Base-by-base conservation (phyloP, 371 early-diverging fungal species). In the Rhizopus stolonifer region DNA sequence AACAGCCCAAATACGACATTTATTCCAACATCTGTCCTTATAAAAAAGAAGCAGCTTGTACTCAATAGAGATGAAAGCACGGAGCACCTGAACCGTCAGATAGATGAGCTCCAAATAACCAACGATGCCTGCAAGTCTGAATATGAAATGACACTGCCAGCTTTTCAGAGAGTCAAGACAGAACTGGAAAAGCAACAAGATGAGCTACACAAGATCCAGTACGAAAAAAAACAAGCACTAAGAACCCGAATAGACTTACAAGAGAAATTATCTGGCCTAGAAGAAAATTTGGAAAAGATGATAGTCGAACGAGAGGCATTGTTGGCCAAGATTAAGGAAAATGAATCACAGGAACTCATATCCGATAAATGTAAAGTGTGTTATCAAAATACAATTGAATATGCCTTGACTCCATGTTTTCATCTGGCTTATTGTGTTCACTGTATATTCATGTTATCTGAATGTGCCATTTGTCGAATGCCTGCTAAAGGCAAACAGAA, bases 381-480 rank as follows among this genome's bases (percentile, higher is more conserved):
- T 46, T 76, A 60, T 34, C 56, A 58, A n/a, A 44, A 53, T 22
- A 39, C 47, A 5, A 67, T 72, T 26, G 62, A 67, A 17, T 62
- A 52, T 14, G 67, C 61, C n/a, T 36, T 73, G 1, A 39, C 65
- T 11, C 73, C 73, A 8, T 77, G 77, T 42, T 70, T 36, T 47
- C 77, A 77, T 47, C 17, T 62, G 69, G 73, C 68, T 9, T 72
- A 70, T 49, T 76, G 77, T 57, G 36, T 57, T n/a, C 10, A 29
- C 1, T 77, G 77, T 55, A 66, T 67, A 0, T 26, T 51, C 3
- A 57, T 48, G 32, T 26, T 75, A 6, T 56, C 61, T 10, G 71
- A 72, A 44, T 77, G 77, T 45, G 73, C 73, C 1, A 55, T 77
- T 21, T 72, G 77, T 36, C 44, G 77, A 46, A 57, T 25, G 15